phyloP scores from a whole-genome alignment of 768 basidiomycete genomes.

The Myochromella boudieri region DNA sequence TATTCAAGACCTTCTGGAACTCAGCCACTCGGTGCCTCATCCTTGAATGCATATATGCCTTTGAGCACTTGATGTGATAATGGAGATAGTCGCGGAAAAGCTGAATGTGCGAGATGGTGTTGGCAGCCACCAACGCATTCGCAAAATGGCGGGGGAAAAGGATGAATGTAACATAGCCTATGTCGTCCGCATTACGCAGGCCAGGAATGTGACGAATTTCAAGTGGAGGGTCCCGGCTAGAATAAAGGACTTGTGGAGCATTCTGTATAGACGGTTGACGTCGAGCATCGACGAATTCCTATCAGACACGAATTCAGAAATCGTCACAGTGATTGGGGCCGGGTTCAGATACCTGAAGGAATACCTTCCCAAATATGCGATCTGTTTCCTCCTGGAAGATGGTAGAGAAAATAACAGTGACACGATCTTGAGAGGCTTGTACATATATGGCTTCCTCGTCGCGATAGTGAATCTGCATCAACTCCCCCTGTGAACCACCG shows the following conservation, averaged over 20 bases:
- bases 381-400: conserved; percentile 98
- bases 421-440: conserved; percentile 89
- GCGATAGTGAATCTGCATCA: conserved; percentile 93
- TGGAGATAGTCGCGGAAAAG: conserved; percentile 98
- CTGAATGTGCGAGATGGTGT: conserved; percentile 92
- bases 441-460: conserved; percentile 98
- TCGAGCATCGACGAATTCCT: conserved; percentile 99
- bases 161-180: conserved; percentile 97
- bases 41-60: conserved; percentile 98
- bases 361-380: conserved; percentile 95
- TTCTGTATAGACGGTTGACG: conserved; percentile 90
- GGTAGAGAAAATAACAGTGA: conserved; percentile 97
- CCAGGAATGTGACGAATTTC: conserved; percentile 89
- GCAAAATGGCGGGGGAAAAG: conserved; percentile 95
- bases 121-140: conserved; percentile 61
- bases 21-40: conserved; percentile 93
- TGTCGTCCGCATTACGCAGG: conserved; percentile 79
- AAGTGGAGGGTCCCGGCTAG: conserved; percentile 93
- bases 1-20: conserved; percentile 94
- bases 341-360: conserved; percentile 72
- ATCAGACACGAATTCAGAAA: conserved; percentile 5
- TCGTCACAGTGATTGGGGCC: not conserved
- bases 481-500: conserved; percentile 65
- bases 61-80: conserved; percentile 98
- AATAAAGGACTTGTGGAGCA: conserved; percentile 95